Percentiles rank a stretch among this genome's conserved stretches.
phyloP scores from a whole-genome alignment of 805 yeast species.

The Sungouiella thailandica region DNA sequence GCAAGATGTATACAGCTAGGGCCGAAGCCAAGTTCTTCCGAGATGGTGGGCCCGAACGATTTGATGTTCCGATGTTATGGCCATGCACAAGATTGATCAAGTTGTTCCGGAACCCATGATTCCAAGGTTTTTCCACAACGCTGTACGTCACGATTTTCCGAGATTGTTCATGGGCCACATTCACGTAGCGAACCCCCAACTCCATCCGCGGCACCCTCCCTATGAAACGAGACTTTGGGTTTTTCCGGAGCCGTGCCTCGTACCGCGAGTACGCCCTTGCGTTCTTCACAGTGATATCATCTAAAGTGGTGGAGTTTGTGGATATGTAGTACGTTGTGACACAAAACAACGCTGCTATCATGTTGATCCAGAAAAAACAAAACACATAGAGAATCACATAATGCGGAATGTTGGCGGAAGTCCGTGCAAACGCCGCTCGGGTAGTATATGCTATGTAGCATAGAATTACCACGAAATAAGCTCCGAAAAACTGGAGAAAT shows the following conservation, averaged over 20 bases:
- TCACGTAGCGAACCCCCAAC: constrained; percentile 39
- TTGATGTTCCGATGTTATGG: constrained; percentile 4
- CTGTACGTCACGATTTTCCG: constrained; percentile 34
- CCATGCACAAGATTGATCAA: constrained; percentile 27
- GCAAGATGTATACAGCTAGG: constrained; percentile 5
- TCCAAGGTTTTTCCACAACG: constrained; percentile 28
- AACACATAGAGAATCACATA: constrained; percentile 44
- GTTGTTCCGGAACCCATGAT: constrained; percentile 34
- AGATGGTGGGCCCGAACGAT: not conserved
- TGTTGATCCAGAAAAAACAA: constrained; percentile 40
- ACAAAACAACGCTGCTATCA: constrained; percentile 38
- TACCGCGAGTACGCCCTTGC: constrained; percentile 27
- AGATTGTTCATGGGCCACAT: constrained; percentile 26
- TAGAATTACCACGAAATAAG: constrained; percentile 28
- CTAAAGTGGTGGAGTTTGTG: constrained; percentile 54
- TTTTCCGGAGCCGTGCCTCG: constrained; percentile 8
- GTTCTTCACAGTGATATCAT: constrained; percentile 40
- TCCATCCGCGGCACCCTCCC: constrained; percentile 17
- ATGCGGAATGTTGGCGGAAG: constrained; percentile 39
- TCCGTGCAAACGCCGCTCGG: constrained; percentile 15
- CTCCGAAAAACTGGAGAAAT: constrained; percentile 36
- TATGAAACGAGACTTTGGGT: constrained; percentile 1
- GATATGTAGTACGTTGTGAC: constrained; percentile 43
- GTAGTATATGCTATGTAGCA: constrained; percentile 21
- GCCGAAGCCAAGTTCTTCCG: constrained; percentile 1